These are phyloP conservation scores for Cucumis melo DNA, from an alignment of 306 rosid species.

Conservation along the genomic window DNA sequence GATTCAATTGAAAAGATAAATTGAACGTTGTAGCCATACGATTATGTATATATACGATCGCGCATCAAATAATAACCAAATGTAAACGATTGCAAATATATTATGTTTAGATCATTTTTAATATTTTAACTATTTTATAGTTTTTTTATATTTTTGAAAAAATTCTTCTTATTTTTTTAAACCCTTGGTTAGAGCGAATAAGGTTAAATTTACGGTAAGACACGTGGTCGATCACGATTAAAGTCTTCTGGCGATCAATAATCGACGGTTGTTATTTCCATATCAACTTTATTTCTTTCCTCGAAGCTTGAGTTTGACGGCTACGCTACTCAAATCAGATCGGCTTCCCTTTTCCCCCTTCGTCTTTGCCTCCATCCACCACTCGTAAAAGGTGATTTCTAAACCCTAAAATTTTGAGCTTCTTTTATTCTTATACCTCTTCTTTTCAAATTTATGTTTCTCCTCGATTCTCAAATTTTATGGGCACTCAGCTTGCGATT, in stretches of 20 bases:
- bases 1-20: no score
- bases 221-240: slow-evolving; percentile 8
- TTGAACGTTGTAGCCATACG: no score
- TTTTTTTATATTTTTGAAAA: no score
- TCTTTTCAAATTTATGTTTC: neutral
- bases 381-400: slow-evolving; percentile 4
- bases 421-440: neutral
- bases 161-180: neutral
- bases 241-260: neutral
- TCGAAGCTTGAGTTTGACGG: neutral
- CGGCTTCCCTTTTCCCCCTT: neutral
- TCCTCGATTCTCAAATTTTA: neutral
- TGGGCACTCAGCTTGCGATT: neutral
- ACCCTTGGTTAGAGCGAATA: neutral
- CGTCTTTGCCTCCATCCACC: neutral
- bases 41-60: no score
- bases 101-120: no score
- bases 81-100: no score
- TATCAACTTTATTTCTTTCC: neutral
- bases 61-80: no score
- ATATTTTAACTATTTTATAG: no score
- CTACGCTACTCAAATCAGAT: slow-evolving; percentile 10
- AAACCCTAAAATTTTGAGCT: neutral
- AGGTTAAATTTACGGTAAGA: neutral
- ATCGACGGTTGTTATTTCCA: slow-evolving; percentile 11